Conservation (phyloP, 179 eudicot species). For the Carnegiea gigantea region DNA sequence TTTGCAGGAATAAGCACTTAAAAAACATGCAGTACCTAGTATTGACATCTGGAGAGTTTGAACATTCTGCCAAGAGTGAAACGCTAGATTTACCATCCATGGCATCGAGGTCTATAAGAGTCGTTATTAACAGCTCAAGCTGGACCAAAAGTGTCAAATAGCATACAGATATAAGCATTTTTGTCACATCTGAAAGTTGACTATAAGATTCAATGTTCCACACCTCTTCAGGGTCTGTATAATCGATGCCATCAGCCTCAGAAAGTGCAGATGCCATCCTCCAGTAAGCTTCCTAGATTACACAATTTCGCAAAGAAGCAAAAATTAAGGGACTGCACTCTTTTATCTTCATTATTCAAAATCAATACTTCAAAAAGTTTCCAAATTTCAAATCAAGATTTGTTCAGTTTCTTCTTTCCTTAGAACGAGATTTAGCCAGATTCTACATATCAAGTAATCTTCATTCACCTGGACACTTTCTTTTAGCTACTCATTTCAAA, state of each 20-base stretch:
- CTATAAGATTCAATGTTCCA: slow-evolving; percentile 12
- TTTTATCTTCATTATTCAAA: neutral
- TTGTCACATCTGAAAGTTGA: neutral
- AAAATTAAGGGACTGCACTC: neutral
- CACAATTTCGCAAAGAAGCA: neutral
- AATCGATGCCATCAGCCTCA: slow-evolving; percentile 95
- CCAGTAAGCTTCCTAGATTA: slow-evolving; percentile 82
- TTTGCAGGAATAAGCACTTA: neutral
- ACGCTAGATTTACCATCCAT: slow-evolving; percentile 98
- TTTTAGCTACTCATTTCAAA: neutral
- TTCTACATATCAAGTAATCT: neutral
- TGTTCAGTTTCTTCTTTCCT: neutral
- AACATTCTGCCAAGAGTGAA: slow-evolving; percentile 84
- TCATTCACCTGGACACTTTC: neutral
- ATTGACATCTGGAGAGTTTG: slow-evolving; percentile 87
- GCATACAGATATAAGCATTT: slow-evolving; percentile 19
- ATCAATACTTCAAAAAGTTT: no score
- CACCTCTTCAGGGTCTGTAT: slow-evolving; percentile 95
- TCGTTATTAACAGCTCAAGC: slow-evolving; percentile 86
- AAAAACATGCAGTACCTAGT: slow-evolving; percentile 50
- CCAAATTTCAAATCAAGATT: neutral
- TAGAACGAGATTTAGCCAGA: neutral
- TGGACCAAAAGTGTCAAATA: slow-evolving; percentile 36
- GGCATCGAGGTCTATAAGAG: slow-evolving; percentile 96
- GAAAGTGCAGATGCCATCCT: slow-evolving; percentile 89